A percentile compares a stretch with the other conserved stretches of the same genome.
Evolutionary conservation across 2,329 filamentous ascomycete genomes (phyloP).

Genomic region (Orbilia brochopaga): DNA sequence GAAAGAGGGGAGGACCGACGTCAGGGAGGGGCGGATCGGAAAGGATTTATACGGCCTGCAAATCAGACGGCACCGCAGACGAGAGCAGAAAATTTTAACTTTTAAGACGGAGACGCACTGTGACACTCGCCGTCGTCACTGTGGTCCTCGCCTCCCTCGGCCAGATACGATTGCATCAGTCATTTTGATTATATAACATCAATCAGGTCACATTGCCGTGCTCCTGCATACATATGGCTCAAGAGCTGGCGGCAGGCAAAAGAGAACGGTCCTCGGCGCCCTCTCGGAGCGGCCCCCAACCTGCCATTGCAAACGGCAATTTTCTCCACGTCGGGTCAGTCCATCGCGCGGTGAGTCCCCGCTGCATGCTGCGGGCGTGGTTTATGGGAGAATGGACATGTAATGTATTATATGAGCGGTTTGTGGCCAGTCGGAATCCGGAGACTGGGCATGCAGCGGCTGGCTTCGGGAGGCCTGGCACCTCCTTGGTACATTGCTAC

Average conservation of each 20-base stretch:
- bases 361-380: not conserved
- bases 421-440: conserved; percentile 11
- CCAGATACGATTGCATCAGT: not conserved
- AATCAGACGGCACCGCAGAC: not conserved
- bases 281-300: not conserved
- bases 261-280: too few relatives aligned
- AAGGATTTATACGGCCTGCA: conserved; percentile 39
- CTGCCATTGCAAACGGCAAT: not conserved
- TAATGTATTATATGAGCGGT: too few relatives aligned
- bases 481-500: conserved; percentile 1
- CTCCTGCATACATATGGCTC: too few relatives aligned
- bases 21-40: conserved; percentile 41
- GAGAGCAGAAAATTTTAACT: not conserved
- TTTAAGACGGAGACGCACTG: too few relatives aligned
- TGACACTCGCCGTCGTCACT: not conserved
- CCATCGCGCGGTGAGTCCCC: not conserved
- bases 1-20: conserved; percentile 11
- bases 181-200: conserved; percentile 2
- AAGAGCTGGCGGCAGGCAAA: not conserved
- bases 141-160: not conserved
- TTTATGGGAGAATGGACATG: too few relatives aligned
- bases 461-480: conserved; percentile 29
- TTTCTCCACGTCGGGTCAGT: conserved; percentile 3
- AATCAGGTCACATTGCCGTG: not conserved
- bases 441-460: conserved; percentile 14